These are phyloP conservation scores for Maudiozyma turicensis DNA, from an alignment of 805 yeast genomes.

Conservation along the genomic window DNA sequence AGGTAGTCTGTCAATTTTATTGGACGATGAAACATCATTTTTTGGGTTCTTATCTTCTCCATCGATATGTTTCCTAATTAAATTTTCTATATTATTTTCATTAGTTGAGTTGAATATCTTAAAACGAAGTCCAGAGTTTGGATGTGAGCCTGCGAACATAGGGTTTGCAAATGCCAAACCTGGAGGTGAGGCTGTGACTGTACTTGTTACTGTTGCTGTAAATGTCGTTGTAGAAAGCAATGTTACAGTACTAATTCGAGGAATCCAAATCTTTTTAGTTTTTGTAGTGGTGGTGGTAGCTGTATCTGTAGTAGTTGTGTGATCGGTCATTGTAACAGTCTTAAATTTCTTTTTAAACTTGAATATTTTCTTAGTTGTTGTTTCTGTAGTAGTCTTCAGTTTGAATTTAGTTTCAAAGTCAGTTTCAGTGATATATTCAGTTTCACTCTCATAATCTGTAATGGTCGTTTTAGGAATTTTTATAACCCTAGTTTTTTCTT, in stretches of 20 bases:
- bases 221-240: not conserved
- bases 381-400: constrained; percentile 3
- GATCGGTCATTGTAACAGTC: constrained; percentile 14
- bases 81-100: not conserved
- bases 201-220: constrained; percentile 2
- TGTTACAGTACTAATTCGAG: constrained; percentile 4
- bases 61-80: not conserved
- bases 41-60: no score
- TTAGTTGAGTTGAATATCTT: constrained; percentile 30
- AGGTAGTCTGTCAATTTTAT: no score
- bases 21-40: no score
- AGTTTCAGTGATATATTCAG: constrained; percentile 15
- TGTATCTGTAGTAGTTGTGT: constrained; percentile 14
- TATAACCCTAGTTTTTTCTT: constrained; percentile 10
- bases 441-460: constrained; percentile 12
- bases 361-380: not conserved
- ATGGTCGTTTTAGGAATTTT: constrained; percentile 21
- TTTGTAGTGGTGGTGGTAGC: constrained; percentile 15
- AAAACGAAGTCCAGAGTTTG: constrained; percentile 32
- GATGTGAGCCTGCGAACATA: not conserved
- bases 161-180: not conserved
- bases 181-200: not conserved
- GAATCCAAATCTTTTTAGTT: constrained; percentile 7
- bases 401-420: constrained; percentile 5
- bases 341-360: constrained; percentile 7